Percentiles rank a stretch among this genome's conserved stretches.
Conservation (phyloP, 2,329 filamentous ascomycete genomes). For the Cercospora janseana region DNA sequence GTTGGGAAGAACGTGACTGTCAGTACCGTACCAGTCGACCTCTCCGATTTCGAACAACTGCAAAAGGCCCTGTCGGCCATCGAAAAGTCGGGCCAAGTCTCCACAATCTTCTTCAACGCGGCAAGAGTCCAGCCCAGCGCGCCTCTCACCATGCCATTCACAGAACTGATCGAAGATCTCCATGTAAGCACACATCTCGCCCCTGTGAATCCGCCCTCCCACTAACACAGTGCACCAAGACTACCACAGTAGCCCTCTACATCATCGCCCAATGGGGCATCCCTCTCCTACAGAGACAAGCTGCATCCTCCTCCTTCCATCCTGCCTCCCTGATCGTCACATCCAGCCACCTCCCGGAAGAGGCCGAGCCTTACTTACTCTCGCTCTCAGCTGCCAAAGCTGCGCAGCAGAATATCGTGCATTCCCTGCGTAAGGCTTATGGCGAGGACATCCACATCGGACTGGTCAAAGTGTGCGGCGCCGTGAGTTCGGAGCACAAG, state of each 20-base stretch:
- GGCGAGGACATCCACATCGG: conserved; percentile 17
- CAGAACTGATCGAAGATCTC: conserved; percentile 21
- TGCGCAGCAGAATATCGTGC: conserved; percentile 18
- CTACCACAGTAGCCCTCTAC: conserved; percentile 16
- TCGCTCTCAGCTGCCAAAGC: conserved; percentile 19
- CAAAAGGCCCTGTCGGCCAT: conserved; percentile 11
- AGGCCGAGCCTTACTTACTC: conserved; percentile 5
- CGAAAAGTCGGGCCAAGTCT: conserved; percentile 16
- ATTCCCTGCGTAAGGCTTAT: conserved; percentile 11
- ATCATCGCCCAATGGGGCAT: conserved; percentile 18
- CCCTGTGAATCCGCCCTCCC: not conserved
- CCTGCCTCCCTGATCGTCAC: conserved; percentile 16
- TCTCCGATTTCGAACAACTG: conserved; percentile 14
- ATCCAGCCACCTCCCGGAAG: conserved; percentile 16
- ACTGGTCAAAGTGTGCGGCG: conserved; percentile 13
- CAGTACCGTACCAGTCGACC: conserved; percentile 7
- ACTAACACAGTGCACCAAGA: not conserved
- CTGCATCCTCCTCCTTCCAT: not conserved
- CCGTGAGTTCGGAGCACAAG: conserved; percentile 9
- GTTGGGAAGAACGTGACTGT: conserved; percentile 7
- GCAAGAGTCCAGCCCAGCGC: conserved; percentile 15
- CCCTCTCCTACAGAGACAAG: conserved; percentile 5
- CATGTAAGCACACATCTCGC: conserved; percentile 6
- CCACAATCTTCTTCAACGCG: conserved; percentile 21
- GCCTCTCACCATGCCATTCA: conserved; percentile 11